A percentile compares a stretch with the other conserved stretches of the same genome.
Evolutionary conservation across 306 rosid species (phyloP).

Genomic region (Ormosia emarginata): DNA sequence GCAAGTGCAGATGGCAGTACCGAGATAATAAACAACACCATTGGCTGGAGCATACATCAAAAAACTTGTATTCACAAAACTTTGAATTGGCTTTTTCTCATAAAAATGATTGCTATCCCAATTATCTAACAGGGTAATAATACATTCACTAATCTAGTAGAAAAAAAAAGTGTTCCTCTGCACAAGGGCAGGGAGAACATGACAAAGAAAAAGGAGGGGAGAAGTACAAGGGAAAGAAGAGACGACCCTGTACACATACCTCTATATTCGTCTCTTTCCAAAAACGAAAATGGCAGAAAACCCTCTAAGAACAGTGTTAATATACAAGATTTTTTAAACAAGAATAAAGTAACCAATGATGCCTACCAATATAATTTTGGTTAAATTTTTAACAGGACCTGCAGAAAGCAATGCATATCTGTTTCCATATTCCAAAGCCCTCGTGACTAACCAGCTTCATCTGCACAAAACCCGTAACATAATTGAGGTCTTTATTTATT

Average conservation of each 20-base stretch:
- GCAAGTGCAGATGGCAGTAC: conserved; percentile 33
- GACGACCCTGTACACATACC: conserved; percentile 92
- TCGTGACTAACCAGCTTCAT: conserved; percentile 58
- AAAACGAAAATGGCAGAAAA: conserved; percentile 15
- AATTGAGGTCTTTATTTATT: conserved; percentile 15
- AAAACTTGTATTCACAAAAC: conserved; percentile 78
- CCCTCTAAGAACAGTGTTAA: conserved; percentile 71
- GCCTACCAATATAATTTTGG: conserved; percentile 46
- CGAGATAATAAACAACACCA: conserved; percentile 32
- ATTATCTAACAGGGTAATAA: conserved; percentile 51
- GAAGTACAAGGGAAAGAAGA: conserved; percentile 48
- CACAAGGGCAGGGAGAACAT: conserved; percentile 45
- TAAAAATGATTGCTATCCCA: conserved; percentile 70
- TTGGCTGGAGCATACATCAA: conserved; percentile 44
- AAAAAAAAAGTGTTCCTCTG: conserved; percentile 52
- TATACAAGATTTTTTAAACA: conserved; percentile 64
- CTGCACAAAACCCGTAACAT: conserved; percentile 45
- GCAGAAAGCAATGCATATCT: conserved; percentile 40
- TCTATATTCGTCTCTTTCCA: conserved; percentile 83
- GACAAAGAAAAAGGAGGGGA: neutral
- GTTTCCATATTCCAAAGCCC: conserved; percentile 52
- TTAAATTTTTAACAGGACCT: conserved; percentile 48
- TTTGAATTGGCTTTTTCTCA: conserved; percentile 70
- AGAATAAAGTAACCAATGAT: conserved; percentile 34
- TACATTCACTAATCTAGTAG: conserved; percentile 75